These are phyloP conservation scores for Evernia prunastri DNA, from an alignment of 495 filamentous ascomycete genomes.

Conservation along the genomic window DNA sequence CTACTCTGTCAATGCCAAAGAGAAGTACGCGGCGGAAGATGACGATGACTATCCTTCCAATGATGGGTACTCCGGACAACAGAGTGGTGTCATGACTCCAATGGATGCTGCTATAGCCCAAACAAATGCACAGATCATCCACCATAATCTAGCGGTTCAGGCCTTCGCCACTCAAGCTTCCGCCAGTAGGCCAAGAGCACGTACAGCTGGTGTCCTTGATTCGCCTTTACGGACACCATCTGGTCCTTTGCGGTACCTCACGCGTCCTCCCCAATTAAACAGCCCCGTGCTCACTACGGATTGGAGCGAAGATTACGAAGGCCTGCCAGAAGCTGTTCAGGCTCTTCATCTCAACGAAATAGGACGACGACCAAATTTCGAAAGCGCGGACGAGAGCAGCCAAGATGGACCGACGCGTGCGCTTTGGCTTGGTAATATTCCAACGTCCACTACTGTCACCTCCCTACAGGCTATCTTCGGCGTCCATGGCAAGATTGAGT, in stretches of 20 bases:
- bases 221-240: slow-evolving; percentile 63
- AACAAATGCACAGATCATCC: slow-evolving; percentile 85
- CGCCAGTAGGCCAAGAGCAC: slow-evolving; percentile 75
- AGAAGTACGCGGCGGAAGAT: slow-evolving; percentile 91
- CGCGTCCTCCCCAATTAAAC: slow-evolving; percentile 20
- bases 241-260: slow-evolving; percentile 55
- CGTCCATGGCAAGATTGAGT: slow-evolving; percentile 82
- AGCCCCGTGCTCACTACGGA: slow-evolving; percentile 18
- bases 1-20: slow-evolving; percentile 97
- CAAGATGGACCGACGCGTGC: slow-evolving; percentile 88
- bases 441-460: slow-evolving; percentile 91
- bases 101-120: slow-evolving; percentile 68
- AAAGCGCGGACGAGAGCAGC: slow-evolving; percentile 59
- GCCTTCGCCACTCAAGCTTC: slow-evolving; percentile 80
- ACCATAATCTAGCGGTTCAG: slow-evolving; percentile 89
- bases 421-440: slow-evolving; percentile 95
- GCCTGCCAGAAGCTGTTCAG: slow-evolving; percentile 67
- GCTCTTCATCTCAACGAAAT: slow-evolving; percentile 67
- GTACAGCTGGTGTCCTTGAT: slow-evolving; percentile 85
- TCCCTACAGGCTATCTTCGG: slow-evolving; percentile 91
- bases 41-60: slow-evolving; percentile 64
- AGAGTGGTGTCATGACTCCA: slow-evolving; percentile 64
- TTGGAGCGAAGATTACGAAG: slow-evolving; percentile 54
- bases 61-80: slow-evolving; percentile 47
- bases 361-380: slow-evolving; percentile 37